These are phyloP conservation scores for Pichia sporocuriosa DNA, from an alignment of 805 yeast genomes.

Conservation along the genomic window DNA sequence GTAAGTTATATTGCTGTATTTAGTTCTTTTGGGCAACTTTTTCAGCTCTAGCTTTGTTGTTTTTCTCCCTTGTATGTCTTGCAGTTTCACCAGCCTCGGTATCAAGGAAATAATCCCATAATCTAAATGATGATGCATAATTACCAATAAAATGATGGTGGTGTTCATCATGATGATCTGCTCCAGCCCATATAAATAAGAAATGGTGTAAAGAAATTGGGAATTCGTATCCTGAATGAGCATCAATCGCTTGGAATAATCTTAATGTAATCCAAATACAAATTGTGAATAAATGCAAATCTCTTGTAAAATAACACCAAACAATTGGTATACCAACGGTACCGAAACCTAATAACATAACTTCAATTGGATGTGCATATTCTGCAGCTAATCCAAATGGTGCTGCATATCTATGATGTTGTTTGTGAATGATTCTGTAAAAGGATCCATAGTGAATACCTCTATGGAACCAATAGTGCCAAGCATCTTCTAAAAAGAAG, in stretches of 20 bases:
- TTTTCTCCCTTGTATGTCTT: constrained; percentile 62
- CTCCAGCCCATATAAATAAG: constrained; percentile 97
- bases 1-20: too few species aligned
- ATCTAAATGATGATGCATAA: constrained; percentile 90
- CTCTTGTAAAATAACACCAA: constrained; percentile 67
- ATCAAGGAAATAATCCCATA: constrained; percentile 85
- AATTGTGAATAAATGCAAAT: constrained; percentile 84
- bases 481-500: constrained; percentile 83
- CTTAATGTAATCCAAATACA: constrained; percentile 82
- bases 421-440: constrained; percentile 91
- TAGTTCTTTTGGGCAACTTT: constrained; percentile 4
- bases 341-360: constrained; percentile 84
- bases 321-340: constrained; percentile 93
- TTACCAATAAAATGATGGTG: constrained; percentile 95
- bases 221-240: constrained; percentile 97
- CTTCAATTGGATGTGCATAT: constrained; percentile 95
- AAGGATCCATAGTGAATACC: constrained; percentile 81
- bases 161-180: constrained; percentile 96
- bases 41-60: constrained; percentile 52
- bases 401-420: constrained; percentile 96
- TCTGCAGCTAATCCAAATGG: constrained; percentile 97
- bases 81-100: constrained; percentile 90
- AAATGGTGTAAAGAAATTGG: constrained; percentile 93
- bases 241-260: constrained; percentile 92
- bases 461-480: constrained; percentile 97